A percentile compares a stretch with the other conserved stretches of the same genome.
phyloP scores from a whole-genome alignment of 495 filamentous ascomycete genomes.

The Penicillium salamii region DNA sequence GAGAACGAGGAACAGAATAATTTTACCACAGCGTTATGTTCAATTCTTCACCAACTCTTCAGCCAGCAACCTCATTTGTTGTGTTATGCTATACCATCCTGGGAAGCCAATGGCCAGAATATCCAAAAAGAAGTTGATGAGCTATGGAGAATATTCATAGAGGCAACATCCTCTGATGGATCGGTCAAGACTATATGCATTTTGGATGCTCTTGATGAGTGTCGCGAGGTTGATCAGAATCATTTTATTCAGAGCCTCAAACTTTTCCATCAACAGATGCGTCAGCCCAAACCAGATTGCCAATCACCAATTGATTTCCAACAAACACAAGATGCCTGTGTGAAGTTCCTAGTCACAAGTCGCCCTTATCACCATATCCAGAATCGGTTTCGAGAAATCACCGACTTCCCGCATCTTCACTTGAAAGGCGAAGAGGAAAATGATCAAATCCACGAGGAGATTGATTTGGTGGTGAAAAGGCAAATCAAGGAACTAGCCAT shows the following conservation, averaged over 20 bases:
- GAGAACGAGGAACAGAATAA: slow-evolving; percentile 36
- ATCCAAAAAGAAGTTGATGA: slow-evolving; percentile 20
- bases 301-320: no score
- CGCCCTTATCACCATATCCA: slow-evolving; percentile 39
- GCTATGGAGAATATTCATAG: slow-evolving; percentile 32
- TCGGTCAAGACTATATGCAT: slow-evolving; percentile 35
- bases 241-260: no score
- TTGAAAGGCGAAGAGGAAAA: neutral
- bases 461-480: neutral
- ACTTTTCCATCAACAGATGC: no score
- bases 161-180: slow-evolving; percentile 13
- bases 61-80: slow-evolving; percentile 22
- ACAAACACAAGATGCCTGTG: slow-evolving; percentile 5
- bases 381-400: slow-evolving; percentile 15
- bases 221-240: no score
- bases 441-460: neutral
- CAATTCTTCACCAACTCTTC: slow-evolving; percentile 42
- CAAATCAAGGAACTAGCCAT: neutral
- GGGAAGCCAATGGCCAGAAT: slow-evolving; percentile 15
- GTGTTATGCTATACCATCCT: no score
- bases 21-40: slow-evolving; percentile 30
- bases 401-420: neutral
- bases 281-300: no score
- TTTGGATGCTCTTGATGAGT: slow-evolving; percentile 45
- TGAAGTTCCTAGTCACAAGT: slow-evolving; percentile 46